phyloP scores from a whole-genome alignment of 768 basidiomycete genomes.

The Austroboletus festivus region DNA sequence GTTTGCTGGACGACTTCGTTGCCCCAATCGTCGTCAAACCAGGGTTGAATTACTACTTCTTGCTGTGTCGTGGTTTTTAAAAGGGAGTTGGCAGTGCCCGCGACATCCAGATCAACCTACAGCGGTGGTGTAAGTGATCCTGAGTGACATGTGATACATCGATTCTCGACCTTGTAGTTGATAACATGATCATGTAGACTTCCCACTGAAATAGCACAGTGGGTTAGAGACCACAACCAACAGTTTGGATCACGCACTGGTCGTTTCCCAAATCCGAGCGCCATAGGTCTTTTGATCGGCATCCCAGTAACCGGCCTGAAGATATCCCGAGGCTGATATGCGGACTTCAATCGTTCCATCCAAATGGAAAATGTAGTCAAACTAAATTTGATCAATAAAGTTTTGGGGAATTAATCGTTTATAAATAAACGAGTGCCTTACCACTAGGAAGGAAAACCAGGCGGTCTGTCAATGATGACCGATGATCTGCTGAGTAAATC shows the following conservation, averaged over 20 bases:
- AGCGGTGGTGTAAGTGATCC: conserved; percentile 5
- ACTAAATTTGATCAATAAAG: conserved; percentile 32
- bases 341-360: conserved; percentile 71
- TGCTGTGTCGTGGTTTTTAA: conserved; percentile 47
- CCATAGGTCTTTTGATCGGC: conserved; percentile 49
- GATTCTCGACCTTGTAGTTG: conserved; percentile 48
- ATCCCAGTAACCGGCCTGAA: conserved; percentile 63
- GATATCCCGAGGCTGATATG: conserved; percentile 63
- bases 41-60: conserved; percentile 48
- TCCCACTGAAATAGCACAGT: conserved; percentile 42
- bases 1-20: conserved; percentile 51
- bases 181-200: conserved; percentile 68
- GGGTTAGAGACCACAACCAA: not conserved
- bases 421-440: conserved; percentile 11
- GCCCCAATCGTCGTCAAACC: conserved; percentile 62
- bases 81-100: conserved; percentile 55
- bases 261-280: conserved; percentile 49
- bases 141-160: not conserved
- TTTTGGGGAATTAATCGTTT: no score
- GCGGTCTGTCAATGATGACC: not conserved
- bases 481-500: not conserved
- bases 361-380: conserved; percentile 64
- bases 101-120: conserved; percentile 63
- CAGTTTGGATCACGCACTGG: conserved; percentile 38
- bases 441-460: conserved; percentile 25